Base-by-base conservation (phyloP, 2,329 filamentous ascomycete genomes). In the Colletotrichum echinochloae region DNA sequence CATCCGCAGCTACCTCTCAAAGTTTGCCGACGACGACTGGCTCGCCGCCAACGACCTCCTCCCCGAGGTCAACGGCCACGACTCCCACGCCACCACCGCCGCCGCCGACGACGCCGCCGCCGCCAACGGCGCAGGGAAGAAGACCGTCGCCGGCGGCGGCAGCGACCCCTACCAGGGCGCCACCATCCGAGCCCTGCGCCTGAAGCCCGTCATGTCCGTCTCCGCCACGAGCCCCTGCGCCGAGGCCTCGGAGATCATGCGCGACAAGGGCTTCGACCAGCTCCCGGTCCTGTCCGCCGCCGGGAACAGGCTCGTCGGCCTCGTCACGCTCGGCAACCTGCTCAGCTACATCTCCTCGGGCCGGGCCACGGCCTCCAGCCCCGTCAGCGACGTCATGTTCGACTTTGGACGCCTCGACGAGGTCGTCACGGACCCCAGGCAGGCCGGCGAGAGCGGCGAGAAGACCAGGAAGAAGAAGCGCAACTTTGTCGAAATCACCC, bases 11-110 rank as follows among this genome's bases (percentile, higher is more conserved):
- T 99, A 99, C 81, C 90, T 99, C 33, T 95, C 92, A 84, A 99
- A 99, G 88, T 99, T 99, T 79, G 94, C 94, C 74, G 96, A 99
- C 79, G 97, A 99, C 79, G 96, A 98, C 85, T 99, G 96, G 97
- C 91, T 99, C 66, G 95, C 94, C 16, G 96, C 96, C 73, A 99
- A 99, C 83, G 92, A 95, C 79, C 93, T 99, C 30, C 88, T 98
- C 33, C 89, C 93, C n/a, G 76, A 78, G 18, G 79, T 82, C 73
- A 81, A 82, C 72, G 83, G 81, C 20, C 48, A 87, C 83, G 73
- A 89, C 84, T 64, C 84, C 81, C 55, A 79, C 77, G 30, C 80
- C 79, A 74, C 80, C 72, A 73, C 80, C 73, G 75, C 78, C 73
- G 78, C 82, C 55, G 76, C 80, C 20, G 76, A 77, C 57, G 73